A percentile compares a stretch with the other conserved stretches of the same genome.
Evolutionary conservation across 768 basidiomycete species (phyloP).

Genomic region (Lentinula edodes): DNA sequence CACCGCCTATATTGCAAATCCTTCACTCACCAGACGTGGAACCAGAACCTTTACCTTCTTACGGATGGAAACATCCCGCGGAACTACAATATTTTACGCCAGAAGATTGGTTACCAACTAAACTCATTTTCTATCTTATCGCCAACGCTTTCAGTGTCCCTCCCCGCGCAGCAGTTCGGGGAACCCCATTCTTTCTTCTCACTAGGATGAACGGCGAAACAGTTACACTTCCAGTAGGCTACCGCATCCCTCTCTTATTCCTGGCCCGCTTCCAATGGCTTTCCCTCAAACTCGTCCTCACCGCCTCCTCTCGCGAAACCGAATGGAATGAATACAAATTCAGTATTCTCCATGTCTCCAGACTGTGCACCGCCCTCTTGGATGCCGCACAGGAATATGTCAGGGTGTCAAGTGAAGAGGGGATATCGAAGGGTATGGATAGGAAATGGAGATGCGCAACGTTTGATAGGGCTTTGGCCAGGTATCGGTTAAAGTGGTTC

Average conservation of each 20-base stretch:
- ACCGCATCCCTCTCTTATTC: constrained; percentile 41
- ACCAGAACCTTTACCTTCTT: not conserved
- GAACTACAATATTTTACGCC: constrained; percentile 32
- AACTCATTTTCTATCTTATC: constrained; percentile 27
- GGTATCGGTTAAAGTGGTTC: constrained; percentile 39
- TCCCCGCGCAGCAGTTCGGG: constrained; percentile 8
- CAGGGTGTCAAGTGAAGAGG: not conserved
- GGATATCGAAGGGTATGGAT: constrained; percentile 18
- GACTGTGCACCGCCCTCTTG: constrained; percentile 32
- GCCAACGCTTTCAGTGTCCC: constrained; percentile 32
- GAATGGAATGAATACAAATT: constrained; percentile 39
- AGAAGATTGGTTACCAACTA: constrained; percentile 24
- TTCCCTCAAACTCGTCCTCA: constrained; percentile 33
- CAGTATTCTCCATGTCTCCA: constrained; percentile 37
- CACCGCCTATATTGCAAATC: not conserved
- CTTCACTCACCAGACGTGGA: not conserved
- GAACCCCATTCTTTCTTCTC: constrained; percentile 12
- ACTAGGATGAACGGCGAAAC: constrained; percentile 12
- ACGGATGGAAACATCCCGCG: constrained; percentile 31
- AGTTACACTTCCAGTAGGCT: constrained; percentile 28
- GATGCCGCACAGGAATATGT: constrained; percentile 19
- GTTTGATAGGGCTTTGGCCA: constrained; percentile 37
- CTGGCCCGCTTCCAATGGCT: constrained; percentile 40
- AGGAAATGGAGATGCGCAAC: constrained; percentile 31
- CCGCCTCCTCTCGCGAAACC: constrained; percentile 19